These are phyloP conservation scores for Gynochthodes officinalis DNA, from an alignment of 257 asterid genomes.

Conservation along the genomic window DNA sequence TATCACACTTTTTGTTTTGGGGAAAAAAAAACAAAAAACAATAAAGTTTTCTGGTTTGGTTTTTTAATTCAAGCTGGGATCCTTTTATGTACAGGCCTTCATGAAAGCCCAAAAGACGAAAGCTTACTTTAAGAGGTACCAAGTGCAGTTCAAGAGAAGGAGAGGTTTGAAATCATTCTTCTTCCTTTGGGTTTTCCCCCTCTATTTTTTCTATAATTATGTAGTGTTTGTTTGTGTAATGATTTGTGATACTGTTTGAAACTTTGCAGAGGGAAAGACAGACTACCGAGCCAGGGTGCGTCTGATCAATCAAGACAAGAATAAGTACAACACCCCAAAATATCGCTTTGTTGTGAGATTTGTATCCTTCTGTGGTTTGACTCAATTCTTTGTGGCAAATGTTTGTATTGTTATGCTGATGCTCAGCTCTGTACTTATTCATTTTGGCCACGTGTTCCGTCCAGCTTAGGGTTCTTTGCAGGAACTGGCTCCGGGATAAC, in stretches of 20 bases:
- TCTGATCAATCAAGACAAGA: slow-evolving; percentile 67
- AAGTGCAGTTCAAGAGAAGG: slow-evolving; percentile 77
- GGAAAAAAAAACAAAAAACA: too few relatives aligned
- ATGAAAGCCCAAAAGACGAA: slow-evolving; percentile 63
- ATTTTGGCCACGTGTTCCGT: neutral
- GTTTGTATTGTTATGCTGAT: neutral
- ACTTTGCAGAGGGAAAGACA: slow-evolving; percentile 60
- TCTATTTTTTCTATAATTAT: neutral
- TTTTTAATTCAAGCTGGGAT: neutral
- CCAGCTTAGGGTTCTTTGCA: neutral
- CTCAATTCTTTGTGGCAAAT: too few relatives aligned
- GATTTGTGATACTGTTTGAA: neutral
- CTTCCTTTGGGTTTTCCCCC: too few relatives aligned
- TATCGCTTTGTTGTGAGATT: slow-evolving; percentile 66
- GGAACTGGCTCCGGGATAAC: neutral
- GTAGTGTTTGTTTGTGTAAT: neutral
- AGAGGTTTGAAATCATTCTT: slow-evolving; percentile 39
- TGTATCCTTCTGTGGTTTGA: slow-evolving; percentile 43
- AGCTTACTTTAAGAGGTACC: slow-evolving; percentile 73
- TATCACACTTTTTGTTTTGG: neutral
- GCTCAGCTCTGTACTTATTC: neutral
- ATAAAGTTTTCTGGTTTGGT: too few relatives aligned
- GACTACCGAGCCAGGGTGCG: slow-evolving; percentile 75
- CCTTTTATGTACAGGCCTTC: slow-evolving; percentile 39
- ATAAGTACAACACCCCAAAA: slow-evolving; percentile 74